Evolutionary conservation across 2,329 filamentous ascomycete genomes (phyloP).

Genomic region (Aspergillus flavus): DNA sequence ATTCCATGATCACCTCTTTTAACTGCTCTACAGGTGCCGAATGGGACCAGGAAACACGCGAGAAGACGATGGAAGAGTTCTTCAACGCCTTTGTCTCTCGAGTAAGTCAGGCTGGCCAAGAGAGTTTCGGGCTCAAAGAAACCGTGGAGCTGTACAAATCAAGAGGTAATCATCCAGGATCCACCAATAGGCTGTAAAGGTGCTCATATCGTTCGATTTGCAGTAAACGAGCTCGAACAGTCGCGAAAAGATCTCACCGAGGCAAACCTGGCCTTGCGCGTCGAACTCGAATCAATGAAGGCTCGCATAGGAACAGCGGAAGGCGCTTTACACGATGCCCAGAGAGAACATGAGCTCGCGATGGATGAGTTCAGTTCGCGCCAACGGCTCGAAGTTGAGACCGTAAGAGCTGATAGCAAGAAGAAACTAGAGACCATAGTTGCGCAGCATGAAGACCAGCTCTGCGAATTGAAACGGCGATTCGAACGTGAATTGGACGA

Average conservation of each 20-base stretch:
- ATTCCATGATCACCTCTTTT: constrained; percentile 72
- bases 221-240: constrained; percentile 61
- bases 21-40: constrained; percentile 35
- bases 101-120: constrained; percentile 68
- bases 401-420: constrained; percentile 46
- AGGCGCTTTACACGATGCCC: constrained; percentile 54
- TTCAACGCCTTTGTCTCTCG: constrained; percentile 72
- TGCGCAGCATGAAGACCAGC: constrained; percentile 67
- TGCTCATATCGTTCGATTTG: constrained; percentile 6
- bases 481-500: constrained; percentile 69
- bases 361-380: constrained; percentile 57
- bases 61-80: constrained; percentile 75
- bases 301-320: constrained; percentile 54
- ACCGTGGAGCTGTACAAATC: constrained; percentile 73
- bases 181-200: neutral
- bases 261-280: constrained; percentile 59
- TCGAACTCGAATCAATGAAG: constrained; percentile 67
- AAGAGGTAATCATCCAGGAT: constrained; percentile 59
- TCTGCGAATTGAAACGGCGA: constrained; percentile 65
- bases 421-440: constrained; percentile 61
- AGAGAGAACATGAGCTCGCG: constrained; percentile 55
- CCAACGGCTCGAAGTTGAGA: constrained; percentile 48
- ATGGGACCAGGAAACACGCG: constrained; percentile 76
- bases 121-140: constrained; percentile 72
- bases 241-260: constrained; percentile 54